phyloP scores from a whole-genome alignment of 495 filamentous ascomycete genomes.

The Neurospora sp. region DNA sequence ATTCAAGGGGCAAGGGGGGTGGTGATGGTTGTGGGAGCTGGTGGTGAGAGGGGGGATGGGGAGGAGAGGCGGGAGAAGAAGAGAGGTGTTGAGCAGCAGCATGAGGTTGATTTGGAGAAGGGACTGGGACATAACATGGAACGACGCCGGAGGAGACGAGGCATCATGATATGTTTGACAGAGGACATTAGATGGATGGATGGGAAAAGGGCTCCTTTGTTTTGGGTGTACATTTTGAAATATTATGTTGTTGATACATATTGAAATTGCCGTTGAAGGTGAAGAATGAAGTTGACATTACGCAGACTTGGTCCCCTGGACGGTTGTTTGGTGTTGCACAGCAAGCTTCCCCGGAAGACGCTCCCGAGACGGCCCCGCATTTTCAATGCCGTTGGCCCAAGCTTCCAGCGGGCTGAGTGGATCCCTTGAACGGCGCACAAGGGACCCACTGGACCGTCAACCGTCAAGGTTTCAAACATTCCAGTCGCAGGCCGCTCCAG shows the following conservation, averaged over 20 bases:
- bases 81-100: background rate
- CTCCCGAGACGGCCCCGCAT: background rate
- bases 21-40: background rate
- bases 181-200: too few species aligned
- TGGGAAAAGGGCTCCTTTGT: too few species aligned
- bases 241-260: too few species aligned
- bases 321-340: background rate
- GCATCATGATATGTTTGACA: too few species aligned
- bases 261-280: too few species aligned
- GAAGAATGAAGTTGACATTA: too few species aligned
- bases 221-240: too few species aligned
- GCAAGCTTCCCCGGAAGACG: background rate
- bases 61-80: background rate
- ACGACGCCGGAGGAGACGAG: too few species aligned
- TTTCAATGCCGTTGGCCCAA: background rate
- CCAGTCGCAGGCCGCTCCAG: background rate
- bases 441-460: too few species aligned
- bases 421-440: background rate
- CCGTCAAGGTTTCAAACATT: background rate
- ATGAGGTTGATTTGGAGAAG: background rate
- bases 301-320: too few species aligned
- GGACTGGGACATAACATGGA: background rate
- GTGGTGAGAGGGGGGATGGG: background rate
- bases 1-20: background rate
- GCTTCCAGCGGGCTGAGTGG: background rate